Base-by-base conservation (phyloP, 129 eudicot genomes). In the Helichrysum umbraculigerum region DNA sequence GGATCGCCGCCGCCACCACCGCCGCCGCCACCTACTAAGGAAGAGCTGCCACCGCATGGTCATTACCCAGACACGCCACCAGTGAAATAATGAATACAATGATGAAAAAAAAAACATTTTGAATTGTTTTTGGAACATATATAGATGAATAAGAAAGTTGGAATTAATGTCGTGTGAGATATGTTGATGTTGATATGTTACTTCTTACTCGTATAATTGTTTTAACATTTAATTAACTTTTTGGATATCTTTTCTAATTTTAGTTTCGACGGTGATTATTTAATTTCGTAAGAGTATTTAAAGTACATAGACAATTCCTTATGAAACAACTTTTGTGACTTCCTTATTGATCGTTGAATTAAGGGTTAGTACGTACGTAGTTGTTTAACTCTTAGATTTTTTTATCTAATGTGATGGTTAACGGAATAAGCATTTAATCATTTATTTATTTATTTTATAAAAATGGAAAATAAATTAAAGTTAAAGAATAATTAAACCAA, bases 1-100 rank as follows among this genome's bases (percentile, higher is more conserved):
- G 78, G 76, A 17, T 54, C 90, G 14, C 84, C 90, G 0, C 90
- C 86, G 0, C 85, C 88, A 0, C 86, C 91, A 0, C 81, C 80
- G 0, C 80, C 74, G 1, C 78, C 77, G 2, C 74, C 84, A 1
- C 84, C 84, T 1, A 59, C 77, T 61, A 66, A 73, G 70, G 30
- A 59, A 20, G 67, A 79, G 79, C 35, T 56, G 69, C 79, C 79
- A 58, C 76, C 71, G 29, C 20, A 58, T 19, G 81, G 62, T 21
- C 60, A 78, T 25, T 12, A 70, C 25, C 52, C 76, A 22, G 61
- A 78, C 63, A 44, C 71, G 39, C 77, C 79, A 67, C 79, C 75
- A 8, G 10, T 47, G 51, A 73, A 72, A 73, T 72, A 66, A 15
- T 72, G 74, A 73, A 61, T 70, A 22, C 52, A 47, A 4, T 21